Percentiles rank a stretch among this genome's conserved stretches.
phyloP scores from a whole-genome alignment of 106 monocot genomes.

The Xerophyta viscosa region DNA sequence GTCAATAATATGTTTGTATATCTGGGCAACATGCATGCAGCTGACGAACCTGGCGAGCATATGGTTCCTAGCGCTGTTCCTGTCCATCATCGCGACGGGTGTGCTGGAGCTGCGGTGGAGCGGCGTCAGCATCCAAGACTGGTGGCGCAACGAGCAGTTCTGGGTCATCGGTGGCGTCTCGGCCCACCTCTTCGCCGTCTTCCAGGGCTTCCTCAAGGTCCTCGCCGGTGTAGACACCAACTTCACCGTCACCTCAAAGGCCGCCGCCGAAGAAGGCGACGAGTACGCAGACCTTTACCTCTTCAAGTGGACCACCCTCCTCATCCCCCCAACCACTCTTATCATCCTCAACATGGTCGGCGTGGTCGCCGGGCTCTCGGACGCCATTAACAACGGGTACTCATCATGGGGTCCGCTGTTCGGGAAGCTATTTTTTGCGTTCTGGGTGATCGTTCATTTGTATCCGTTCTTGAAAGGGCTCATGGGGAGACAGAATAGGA shows the following conservation, averaged over 20 bases:
- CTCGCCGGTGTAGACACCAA: slow-evolving; percentile 82
- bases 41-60: slow-evolving; percentile 67
- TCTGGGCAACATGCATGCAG: slow-evolving; percentile 14
- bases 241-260: slow-evolving; percentile 89
- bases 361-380: slow-evolving; percentile 76
- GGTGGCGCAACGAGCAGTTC: slow-evolving; percentile 99
- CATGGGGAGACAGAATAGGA: slow-evolving; percentile 91
- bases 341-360: slow-evolving; percentile 96
- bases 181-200: slow-evolving; percentile 91
- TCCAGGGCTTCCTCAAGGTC: slow-evolving; percentile 93
- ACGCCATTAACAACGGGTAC: slow-evolving; percentile 92
- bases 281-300: slow-evolving; percentile 81
- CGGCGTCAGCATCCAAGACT: slow-evolving; percentile 85
- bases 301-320: slow-evolving; percentile 87
- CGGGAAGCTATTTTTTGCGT: slow-evolving; percentile 89
- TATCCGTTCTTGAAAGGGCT: slow-evolving; percentile 89
- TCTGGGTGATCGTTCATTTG: slow-evolving; percentile 87
- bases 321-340: slow-evolving; percentile 79
- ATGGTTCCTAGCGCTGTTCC: slow-evolving; percentile 91
- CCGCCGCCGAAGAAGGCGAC: slow-evolving; percentile 33
- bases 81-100: slow-evolving; percentile 89
- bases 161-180: slow-evolving; percentile 97
- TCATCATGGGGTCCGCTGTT: slow-evolving; percentile 88
- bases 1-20: too few species aligned
- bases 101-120: slow-evolving; percentile 90